Evolutionary conservation across 371 early-diverging fungal species (phyloP).

Genomic region (Quaeritorhiza haematococci): DNA sequence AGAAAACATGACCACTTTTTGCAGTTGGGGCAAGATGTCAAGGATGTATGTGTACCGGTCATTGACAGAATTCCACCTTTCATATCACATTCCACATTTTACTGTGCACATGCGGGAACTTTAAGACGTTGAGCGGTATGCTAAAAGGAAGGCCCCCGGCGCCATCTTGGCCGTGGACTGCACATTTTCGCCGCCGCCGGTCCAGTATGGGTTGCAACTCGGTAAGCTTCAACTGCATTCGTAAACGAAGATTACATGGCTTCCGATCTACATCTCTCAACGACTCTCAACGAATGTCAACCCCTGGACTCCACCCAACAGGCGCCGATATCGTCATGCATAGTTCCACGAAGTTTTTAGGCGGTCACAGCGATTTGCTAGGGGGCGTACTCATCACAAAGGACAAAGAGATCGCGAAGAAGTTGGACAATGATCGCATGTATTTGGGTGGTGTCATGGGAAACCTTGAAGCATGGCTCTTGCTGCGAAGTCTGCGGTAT

Average conservation of each 20-base stretch:
- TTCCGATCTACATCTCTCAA: neutral
- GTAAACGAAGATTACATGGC: no score
- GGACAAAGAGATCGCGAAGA: conserved; percentile 13
- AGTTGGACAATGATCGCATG: conserved; percentile 28
- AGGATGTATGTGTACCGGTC: no score
- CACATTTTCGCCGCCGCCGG: conserved; percentile 43
- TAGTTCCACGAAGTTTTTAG: conserved; percentile 40
- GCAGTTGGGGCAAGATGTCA: no score
- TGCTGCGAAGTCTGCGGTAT: conserved; percentile 34
- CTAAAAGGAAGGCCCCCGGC: neutral
- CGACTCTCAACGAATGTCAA: neutral
- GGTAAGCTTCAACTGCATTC: conserved; percentile 11
- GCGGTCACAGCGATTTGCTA: conserved; percentile 48
- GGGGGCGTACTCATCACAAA: conserved; percentile 42
- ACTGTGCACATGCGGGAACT: no score
- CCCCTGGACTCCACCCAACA: conserved; percentile 1
- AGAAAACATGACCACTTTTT: neutral
- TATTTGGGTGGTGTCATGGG: conserved; percentile 44
- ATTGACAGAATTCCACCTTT: no score
- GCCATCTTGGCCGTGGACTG: conserved; percentile 25
- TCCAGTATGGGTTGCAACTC: conserved; percentile 23
- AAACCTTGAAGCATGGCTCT: conserved; percentile 45
- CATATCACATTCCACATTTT: no score
- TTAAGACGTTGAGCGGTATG: neutral
- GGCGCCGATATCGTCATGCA: conserved; percentile 52